A percentile compares a stretch with the other conserved stretches of the same genome.
phyloP scores from a whole-genome alignment of 1,284 basidiomycete genomes.

The Neonothopanus nambi region DNA sequence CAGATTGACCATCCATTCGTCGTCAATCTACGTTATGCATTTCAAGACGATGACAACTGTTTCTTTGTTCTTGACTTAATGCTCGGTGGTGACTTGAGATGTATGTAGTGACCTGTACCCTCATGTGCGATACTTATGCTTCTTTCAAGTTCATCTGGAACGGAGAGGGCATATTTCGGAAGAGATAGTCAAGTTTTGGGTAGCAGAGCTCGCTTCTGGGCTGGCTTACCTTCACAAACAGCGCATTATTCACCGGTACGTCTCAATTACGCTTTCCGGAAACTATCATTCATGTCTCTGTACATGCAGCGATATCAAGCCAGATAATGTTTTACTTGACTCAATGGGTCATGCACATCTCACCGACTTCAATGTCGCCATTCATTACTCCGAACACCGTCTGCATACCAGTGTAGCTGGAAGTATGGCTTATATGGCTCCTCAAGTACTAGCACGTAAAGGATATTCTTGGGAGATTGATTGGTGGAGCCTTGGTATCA shows the following conservation, averaged over 20 bases:
- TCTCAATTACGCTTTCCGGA: constrained; percentile 12
- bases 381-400: constrained; percentile 89
- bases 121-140: constrained; percentile 11
- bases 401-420: constrained; percentile 91
- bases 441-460: constrained; percentile 79
- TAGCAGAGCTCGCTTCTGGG: constrained; percentile 85
- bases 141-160: constrained; percentile 80
- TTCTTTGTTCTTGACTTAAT: constrained; percentile 98
- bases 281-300: constrained; percentile 34
- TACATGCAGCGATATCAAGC: constrained; percentile 82
- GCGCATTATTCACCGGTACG: constrained; percentile 91
- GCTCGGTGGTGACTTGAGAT: constrained; percentile 93
- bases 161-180: constrained; percentile 79
- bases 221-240: constrained; percentile 89
- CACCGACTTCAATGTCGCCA: constrained; percentile 98
- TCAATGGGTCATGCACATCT: constrained; percentile 92
- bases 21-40: constrained; percentile 94
- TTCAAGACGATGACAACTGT: constrained; percentile 97
- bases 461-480: constrained; percentile 90
- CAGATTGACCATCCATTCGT: constrained; percentile 95
- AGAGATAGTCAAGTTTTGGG: constrained; percentile 84
- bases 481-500: constrained; percentile 94
- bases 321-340: constrained; percentile 95
- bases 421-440: constrained; percentile 99
- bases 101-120: constrained; percentile 50